Evolutionary conservation across 2,329 filamentous ascomycete species (phyloP).

Genomic region (Curvularia hawaiiensis): DNA sequence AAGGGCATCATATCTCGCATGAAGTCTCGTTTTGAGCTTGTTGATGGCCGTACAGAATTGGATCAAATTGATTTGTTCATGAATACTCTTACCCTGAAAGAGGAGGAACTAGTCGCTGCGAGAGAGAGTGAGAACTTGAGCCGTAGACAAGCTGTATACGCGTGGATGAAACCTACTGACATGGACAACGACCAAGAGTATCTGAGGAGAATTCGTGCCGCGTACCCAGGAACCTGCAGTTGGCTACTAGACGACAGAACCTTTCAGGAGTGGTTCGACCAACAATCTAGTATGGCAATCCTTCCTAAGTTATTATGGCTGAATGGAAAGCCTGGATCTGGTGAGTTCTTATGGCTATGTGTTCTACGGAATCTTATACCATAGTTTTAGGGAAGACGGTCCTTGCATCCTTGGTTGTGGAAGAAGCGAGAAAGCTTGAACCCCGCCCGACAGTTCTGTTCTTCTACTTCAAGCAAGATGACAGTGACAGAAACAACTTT

Average conservation of each 20-base stretch:
- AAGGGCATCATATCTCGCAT: conserved; percentile 25
- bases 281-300: conserved; percentile 1
- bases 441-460: conserved; percentile 28
- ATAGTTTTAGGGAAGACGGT: conserved; percentile 49
- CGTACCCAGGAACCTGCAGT: conserved; percentile 10
- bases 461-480: conserved; percentile 51
- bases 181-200: conserved; percentile 19
- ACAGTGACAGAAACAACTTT: conserved; percentile 33
- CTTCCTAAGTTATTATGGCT: conserved; percentile 45
- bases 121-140: conserved; percentile 12
- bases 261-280: conserved; percentile 26
- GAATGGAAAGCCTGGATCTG: conserved; percentile 49
- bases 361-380: background rate
- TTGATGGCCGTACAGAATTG: conserved; percentile 23
- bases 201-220: conserved; percentile 5
- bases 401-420: conserved; percentile 49
- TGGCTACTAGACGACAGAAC: conserved; percentile 21
- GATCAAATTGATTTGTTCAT: conserved; percentile 21
- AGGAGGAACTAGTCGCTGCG: background rate
- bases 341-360: conserved; percentile 24
- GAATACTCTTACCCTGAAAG: background rate
- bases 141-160: conserved; percentile 8
- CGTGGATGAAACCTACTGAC: conserved; percentile 19
- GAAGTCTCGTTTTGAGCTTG: conserved; percentile 17
- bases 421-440: conserved; percentile 37